Evolutionary conservation across 345 rosid genomes (phyloP).

Genomic region (Raphanus raphanistrum): DNA sequence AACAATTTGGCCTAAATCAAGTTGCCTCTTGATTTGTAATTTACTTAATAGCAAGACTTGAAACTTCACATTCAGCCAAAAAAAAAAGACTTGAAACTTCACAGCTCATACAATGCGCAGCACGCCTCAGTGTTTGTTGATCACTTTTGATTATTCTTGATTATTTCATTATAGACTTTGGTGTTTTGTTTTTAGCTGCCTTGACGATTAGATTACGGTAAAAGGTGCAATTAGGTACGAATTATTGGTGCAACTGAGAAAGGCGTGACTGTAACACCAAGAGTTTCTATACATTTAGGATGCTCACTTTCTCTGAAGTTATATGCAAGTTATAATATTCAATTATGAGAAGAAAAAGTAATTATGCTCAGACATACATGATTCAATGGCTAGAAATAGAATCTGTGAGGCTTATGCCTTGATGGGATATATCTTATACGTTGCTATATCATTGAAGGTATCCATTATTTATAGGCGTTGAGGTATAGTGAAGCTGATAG

Average conservation of each 20-base stretch:
- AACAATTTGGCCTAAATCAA: background rate
- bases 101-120: constrained; percentile 8
- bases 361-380: background rate
- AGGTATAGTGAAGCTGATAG: constrained; percentile 27
- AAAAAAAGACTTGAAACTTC: background rate
- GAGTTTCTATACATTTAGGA: background rate
- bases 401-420: constrained; percentile 4
- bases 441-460: constrained; percentile 17
- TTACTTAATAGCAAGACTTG: background rate
- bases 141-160: constrained; percentile 15
- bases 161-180: background rate
- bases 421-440: constrained; percentile 18
- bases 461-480: constrained; percentile 17
- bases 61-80: background rate
- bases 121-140: constrained; percentile 2
- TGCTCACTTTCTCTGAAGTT: constrained; percentile 2
- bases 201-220: background rate
- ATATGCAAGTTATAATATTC: constrained; percentile 6
- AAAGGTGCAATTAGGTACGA: background rate
- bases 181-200: constrained; percentile 10
- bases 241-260: constrained; percentile 4
- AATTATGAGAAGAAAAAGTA: constrained; percentile 24
- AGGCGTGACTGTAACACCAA: background rate
- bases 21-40: background rate
- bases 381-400: constrained; percentile 16